Evolutionary conservation across 2,329 filamentous ascomycete genomes (phyloP), one percentile per base, ranked within the genome.

Genomic region (Exophiala lecanii-corni): DNA sequence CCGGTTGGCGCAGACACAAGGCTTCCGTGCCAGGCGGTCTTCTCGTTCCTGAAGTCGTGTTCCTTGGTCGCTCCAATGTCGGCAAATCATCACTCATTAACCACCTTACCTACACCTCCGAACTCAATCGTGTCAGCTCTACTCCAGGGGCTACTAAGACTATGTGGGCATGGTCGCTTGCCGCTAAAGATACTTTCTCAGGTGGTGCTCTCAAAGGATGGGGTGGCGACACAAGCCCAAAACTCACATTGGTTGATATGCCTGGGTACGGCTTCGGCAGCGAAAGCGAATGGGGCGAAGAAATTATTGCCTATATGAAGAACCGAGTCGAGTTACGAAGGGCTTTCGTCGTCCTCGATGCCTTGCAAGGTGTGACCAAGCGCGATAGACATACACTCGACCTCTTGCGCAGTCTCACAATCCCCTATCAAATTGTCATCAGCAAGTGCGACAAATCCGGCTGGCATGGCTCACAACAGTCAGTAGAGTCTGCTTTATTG

Each of bases 51-150:
- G 78, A 84, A 66, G 72, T 83, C 10, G 77, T 75, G 30, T 84
- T 87, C 57, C 69, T 86, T 3, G 82, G 82, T 13, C 74, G 82
- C 35, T 81, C 76, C 28, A 87, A 87, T 56, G 82, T 84, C 4
- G 82, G 82, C 40, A 86, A 87, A 63, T 79, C 74, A 41, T 77
- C 73, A 2, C 58, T 86, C 3, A 67, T 86, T 18, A 87, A 87
- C 58, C 76, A 78, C 2, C 63, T 86, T 6, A 71, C 83, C 60
- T 58, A 67, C 43, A 55, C 26, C 18, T 20, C 25, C 4, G 34
- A 50, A n/a, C 41, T 56, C 20, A 55, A 55, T 36, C 50, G 53
- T n/a, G 51, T 54, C 36, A 51, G 54, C 18, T 19, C 41, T 2
- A 77, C 75, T 13, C 78, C 78, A 0, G 82, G 82, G 0, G 69